Evolutionary conservation across 306 rosid species (phyloP).

Genomic region (Fragaria nilgerrensis): DNA sequence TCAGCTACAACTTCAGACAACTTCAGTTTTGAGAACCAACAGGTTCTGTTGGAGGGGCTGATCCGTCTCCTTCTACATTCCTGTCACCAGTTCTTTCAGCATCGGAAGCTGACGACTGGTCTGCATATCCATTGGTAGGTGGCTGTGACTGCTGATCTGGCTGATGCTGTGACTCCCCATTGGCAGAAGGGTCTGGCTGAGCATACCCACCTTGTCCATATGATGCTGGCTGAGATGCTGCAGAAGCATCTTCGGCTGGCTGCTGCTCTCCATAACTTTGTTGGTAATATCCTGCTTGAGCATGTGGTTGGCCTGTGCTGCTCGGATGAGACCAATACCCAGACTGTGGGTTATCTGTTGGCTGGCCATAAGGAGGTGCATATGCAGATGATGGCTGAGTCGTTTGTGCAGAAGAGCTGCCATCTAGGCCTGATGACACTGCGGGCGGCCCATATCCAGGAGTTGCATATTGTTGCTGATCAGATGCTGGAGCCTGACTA

Average conservation of each 20-base stretch:
- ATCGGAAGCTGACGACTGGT: slow-evolving; percentile 16
- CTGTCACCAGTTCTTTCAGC: slow-evolving; percentile 23
- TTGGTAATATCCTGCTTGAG: slow-evolving; percentile 42
- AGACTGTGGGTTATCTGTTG: slow-evolving; percentile 21
- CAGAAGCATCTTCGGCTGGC: slow-evolving; percentile 25
- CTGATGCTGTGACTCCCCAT: slow-evolving; percentile 18
- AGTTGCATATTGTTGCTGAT: slow-evolving; percentile 26
- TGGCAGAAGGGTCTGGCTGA: slow-evolving; percentile 30
- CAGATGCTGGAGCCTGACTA: slow-evolving; percentile 28
- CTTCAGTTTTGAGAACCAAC: slow-evolving; percentile 33
- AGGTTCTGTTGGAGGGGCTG: slow-evolving; percentile 26
- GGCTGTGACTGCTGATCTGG: slow-evolving; percentile 23
- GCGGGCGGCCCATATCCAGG: slow-evolving; percentile 36
- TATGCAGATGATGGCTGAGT: slow-evolving; percentile 29
- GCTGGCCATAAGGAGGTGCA: slow-evolving; percentile 29
- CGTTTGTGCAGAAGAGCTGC: slow-evolving; percentile 30
- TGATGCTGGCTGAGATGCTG: slow-evolving; percentile 19
- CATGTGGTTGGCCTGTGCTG: slow-evolving; percentile 25
- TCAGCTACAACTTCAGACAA: slow-evolving; percentile 17
- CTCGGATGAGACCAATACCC: slow-evolving; percentile 49
- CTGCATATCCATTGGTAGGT: slow-evolving; percentile 23
- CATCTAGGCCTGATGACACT: slow-evolving; percentile 23
- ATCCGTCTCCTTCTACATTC: slow-evolving; percentile 22
- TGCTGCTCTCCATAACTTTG: slow-evolving; percentile 31
- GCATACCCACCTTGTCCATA: slow-evolving; percentile 38